Conservation (phyloP, 352 stramenopile genomes). For the Phytophthora hybrid region DNA sequence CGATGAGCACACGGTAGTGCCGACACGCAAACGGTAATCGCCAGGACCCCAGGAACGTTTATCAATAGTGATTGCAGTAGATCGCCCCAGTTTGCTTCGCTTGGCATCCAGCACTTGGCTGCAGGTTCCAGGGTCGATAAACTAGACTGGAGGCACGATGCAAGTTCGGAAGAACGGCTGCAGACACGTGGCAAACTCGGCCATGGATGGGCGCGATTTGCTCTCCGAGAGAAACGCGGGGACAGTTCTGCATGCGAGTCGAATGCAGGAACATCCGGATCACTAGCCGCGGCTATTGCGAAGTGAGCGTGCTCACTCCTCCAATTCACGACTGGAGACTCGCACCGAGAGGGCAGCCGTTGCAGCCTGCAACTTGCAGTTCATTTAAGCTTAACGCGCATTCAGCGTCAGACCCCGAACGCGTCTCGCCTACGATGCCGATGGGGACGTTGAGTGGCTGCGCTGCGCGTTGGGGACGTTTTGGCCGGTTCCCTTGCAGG, state of each 20-base stretch:
- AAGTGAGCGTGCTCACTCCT: not conserved
- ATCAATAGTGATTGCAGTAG: too few relatives aligned
- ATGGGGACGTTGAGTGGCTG: slow-evolving; percentile 15
- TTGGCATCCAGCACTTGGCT: not conserved
- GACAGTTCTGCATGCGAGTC: slow-evolving; percentile 6
- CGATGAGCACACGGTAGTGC: too few relatives aligned
- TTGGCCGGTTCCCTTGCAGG: slow-evolving; percentile 7
- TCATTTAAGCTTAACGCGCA: too few relatives aligned
- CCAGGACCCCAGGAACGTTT: too few relatives aligned
- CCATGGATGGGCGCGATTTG: slow-evolving; percentile 20
- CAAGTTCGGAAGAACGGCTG: slow-evolving; percentile 14
- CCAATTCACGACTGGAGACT: too few relatives aligned
- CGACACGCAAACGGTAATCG: too few relatives aligned
- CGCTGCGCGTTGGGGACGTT: slow-evolving; percentile 21
- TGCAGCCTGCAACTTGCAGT: not conserved
- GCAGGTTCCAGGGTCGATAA: slow-evolving; percentile 20
- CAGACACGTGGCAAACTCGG: slow-evolving; percentile 14
- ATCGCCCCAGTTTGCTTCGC: too few relatives aligned
- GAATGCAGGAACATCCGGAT: not conserved
- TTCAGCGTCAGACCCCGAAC: too few relatives aligned
- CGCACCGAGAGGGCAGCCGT: too few relatives aligned
- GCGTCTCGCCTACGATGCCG: not conserved
- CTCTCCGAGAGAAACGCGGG: slow-evolving; percentile 2
- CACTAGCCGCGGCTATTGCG: slow-evolving; percentile 4
- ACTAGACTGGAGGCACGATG: slow-evolving; percentile 14